Evolutionary conservation across 306 rosid genomes (phyloP), one percentile per base, ranked within the genome.

Genomic region (Trifolium pratense): DNA sequence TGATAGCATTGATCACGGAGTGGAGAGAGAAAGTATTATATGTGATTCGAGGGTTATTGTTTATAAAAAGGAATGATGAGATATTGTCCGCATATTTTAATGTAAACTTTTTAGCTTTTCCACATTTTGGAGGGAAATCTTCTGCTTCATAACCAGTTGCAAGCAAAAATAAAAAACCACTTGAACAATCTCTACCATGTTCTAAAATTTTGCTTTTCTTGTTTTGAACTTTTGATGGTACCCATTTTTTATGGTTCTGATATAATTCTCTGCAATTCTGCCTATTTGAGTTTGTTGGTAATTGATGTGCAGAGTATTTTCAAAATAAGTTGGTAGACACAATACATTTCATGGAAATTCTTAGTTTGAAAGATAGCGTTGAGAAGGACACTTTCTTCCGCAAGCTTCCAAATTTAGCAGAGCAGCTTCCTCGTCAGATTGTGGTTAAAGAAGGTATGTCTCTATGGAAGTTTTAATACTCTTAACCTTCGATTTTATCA

Each of bases 371-470:
- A 83, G 99, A 95, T 63, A 95, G 99, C 64, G 91, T 95, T 78
- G 99, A 95, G 86, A 95, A 88, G 83, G 97, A 95, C 84, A 86
- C 97, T 60, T 95, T 95, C 89, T 95, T 95, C 88, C 96, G 97
- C 79, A 95, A 91, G 87, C 99, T 95, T 84, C 99, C 99, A 14
- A 86, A 87, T 90, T 86, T 95, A 77, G 91, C 97, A 17, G 99
- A 95, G 87, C 99, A 91, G 81, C 93, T 95, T 83, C 99, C 99
- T 76, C 97, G 95, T 66, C 96, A 74, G 76, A 95, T 95, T 77
- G 97, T 95, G 68, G n/a, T 78, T 95, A 75, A 91, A 87, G 87
- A 95, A 95, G 93, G 99, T 92, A 68, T 59, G 66, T 46, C 74
- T 78, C 79, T 64, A 61, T 68, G 57, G 64, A 65, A 83, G 36